These are phyloP conservation scores for Cordyceps javanica DNA, from an alignment of 2,329 filamentous ascomycete species.

Conservation along the genomic window DNA sequence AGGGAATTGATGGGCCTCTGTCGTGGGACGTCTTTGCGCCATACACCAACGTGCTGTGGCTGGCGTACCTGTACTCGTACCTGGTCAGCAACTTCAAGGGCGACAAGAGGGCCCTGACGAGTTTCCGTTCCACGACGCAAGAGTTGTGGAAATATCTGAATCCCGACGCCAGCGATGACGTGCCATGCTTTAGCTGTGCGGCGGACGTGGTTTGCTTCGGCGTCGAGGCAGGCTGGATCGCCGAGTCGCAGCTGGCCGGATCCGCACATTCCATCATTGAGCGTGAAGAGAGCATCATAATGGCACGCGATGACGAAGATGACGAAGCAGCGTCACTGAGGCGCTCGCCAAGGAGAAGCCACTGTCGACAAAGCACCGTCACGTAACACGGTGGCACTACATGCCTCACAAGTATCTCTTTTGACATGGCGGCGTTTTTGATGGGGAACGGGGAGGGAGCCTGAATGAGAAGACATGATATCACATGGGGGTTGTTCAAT, in stretches of 20 bases:
- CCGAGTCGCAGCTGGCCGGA: conserved; percentile 44
- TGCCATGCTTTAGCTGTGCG: conserved; percentile 48
- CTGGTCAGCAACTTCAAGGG: conserved; percentile 42
- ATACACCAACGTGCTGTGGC: conserved; percentile 61
- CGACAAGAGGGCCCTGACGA: conserved; percentile 36
- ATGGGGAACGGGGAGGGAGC: not conserved
- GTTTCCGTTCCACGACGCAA: conserved; percentile 42
- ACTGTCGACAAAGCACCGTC: not conserved
- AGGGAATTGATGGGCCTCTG: conserved; percentile 40
- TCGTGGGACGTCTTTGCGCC: conserved; percentile 50
- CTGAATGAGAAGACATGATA: not conserved
- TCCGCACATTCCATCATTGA: conserved; percentile 29
- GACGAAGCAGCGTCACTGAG: conserved; percentile 19
- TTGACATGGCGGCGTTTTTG: not conserved
- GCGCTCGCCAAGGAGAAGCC: conserved; percentile 20
- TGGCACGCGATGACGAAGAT: conserved; percentile 23
- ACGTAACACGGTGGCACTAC: not conserved
- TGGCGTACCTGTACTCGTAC: conserved; percentile 55
- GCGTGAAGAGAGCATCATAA: conserved; percentile 36
- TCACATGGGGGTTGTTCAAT: not conserved
- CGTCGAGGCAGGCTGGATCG: conserved; percentile 52
- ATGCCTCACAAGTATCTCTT: not conserved
- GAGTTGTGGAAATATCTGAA: conserved; percentile 50
- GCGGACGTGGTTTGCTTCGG: conserved; percentile 52
- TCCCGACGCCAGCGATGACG: conserved; percentile 39